A percentile compares a stretch with the other conserved stretches of the same genome.
Conservation (phyloP, 495 filamentous ascomycete species). For the Paragyromitra xinjiangensis region DNA sequence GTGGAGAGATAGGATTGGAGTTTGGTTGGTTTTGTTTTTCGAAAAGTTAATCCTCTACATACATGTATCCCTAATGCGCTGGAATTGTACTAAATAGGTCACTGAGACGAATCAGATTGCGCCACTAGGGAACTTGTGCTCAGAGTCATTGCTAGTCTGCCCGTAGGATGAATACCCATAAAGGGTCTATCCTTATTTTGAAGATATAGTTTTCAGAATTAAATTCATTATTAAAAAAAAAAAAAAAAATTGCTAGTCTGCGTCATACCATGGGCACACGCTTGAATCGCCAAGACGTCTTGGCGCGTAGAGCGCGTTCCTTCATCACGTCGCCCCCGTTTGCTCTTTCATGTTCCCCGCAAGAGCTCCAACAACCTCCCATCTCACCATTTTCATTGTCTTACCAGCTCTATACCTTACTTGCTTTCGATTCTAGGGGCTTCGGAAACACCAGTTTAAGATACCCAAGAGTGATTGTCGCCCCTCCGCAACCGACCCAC, state of each 20-base stretch:
- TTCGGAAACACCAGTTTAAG: background rate
- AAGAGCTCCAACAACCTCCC: conserved; percentile 16
- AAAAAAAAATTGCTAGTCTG: conserved; percentile 22
- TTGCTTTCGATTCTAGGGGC: background rate
- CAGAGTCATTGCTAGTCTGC: conserved; percentile 22
- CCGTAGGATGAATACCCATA: no score
- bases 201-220: no score
- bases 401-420: background rate
- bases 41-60: conserved; percentile 3
- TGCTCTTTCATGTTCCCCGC: conserved; percentile 23
- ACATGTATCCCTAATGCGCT: background rate
- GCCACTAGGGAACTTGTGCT: background rate
- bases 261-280: conserved; percentile 15
- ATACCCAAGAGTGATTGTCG: background rate
- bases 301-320: conserved; percentile 49
- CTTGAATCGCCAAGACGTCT: conserved; percentile 33
- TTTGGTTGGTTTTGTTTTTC: background rate
- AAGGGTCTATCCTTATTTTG: no score
- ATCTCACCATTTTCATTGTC: background rate
- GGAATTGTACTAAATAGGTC: background rate
- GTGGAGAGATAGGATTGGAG: conserved; percentile 5
- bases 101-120: background rate
- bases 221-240: no score
- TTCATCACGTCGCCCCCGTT: conserved; percentile 43
- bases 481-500: background rate